Percentiles rank a stretch among this genome's conserved stretches.
Evolutionary conservation across 2,329 filamentous ascomycete genomes (phyloP).

Genomic region (Pestalotiopsis sp.): DNA sequence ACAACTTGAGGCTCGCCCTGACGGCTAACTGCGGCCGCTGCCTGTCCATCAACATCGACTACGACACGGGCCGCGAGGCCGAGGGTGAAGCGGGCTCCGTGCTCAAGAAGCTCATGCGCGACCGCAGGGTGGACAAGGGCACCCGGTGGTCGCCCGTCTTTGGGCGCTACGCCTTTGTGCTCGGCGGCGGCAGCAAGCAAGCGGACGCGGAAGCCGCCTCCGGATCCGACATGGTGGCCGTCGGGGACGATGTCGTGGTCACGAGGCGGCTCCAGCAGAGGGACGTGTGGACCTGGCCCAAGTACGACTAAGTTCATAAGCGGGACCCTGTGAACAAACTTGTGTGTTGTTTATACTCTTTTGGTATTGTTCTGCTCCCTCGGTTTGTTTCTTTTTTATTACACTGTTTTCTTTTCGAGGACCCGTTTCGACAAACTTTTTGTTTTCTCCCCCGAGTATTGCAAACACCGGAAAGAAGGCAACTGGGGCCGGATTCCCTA

Average conservation of each 20-base stretch:
- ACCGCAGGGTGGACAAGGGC: constrained; percentile 72
- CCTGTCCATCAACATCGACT: constrained; percentile 72
- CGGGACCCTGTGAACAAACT: too few relatives aligned
- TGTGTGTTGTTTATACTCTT: too few relatives aligned
- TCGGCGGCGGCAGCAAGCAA: constrained; percentile 15
- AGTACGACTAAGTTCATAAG: constrained; percentile 7
- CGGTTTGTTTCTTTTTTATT: not conserved
- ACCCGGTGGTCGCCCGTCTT: constrained; percentile 71
- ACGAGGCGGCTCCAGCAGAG: constrained; percentile 51
- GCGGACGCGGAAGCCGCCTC: not conserved
- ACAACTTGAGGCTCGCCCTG: constrained; percentile 46
- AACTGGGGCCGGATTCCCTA: not conserved
- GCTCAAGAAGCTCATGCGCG: constrained; percentile 70
- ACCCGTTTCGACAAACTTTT: not conserved
- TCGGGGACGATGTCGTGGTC: constrained; percentile 61
- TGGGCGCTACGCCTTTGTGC: constrained; percentile 71
- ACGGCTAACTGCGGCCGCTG: constrained; percentile 74
- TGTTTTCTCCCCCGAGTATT: not conserved
- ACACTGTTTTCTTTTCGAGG: not conserved
- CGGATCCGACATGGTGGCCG: constrained; percentile 37
- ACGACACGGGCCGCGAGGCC: constrained; percentile 62
- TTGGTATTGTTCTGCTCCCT: not conserved
- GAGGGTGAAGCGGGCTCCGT: constrained; percentile 60
- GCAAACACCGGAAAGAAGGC: not conserved
- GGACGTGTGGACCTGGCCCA: constrained; percentile 56